Evolutionary conservation across 805 yeast species (phyloP), one percentile per base, ranked within the genome.

Genomic region (Ogataea pignaliae): DNA sequence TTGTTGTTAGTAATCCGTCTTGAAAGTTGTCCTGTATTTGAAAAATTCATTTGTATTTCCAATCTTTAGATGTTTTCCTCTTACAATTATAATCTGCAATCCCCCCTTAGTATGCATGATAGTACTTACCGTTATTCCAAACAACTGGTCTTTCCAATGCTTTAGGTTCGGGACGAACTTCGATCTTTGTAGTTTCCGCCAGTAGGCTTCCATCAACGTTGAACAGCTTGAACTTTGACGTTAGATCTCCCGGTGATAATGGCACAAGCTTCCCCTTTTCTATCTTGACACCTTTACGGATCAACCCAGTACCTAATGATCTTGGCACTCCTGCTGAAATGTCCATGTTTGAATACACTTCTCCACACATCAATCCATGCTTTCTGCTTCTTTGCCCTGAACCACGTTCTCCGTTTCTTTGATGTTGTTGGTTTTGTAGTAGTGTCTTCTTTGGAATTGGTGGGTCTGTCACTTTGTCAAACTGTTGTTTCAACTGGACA

Each of bases 191-290:
- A 15, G 44, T 42, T 10, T 53, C 54, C 9, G 47, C 37, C 29
- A 59, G 14, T 29, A 56, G 10, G 9, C 63, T 56, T 0, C 84
- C 83, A 51, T 75, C 69, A 1, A 60, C 53, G 41, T 69, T 71
- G 39, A 58, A 65, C 7, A 83, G 70, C 39, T 68, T 65, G 51
- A 55, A 73, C 7, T 65, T 65, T 1, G 78, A 66, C 10, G 50
- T 48, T 43, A 80, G 53, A 34, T 79, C 81, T 0, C 62, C 55
- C 9, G 66, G 70, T 2, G 64, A 46, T 9, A 84, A 56, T 3
- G 66, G 54, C 9, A 81, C 73, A 55, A 61, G 81, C 45, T 63
- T 63, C 0, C 91, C 91, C 38, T 57, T 62, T 0, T 65, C 69
- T 8, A 37, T 35, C n/a, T 65, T 58, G 4, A 76, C 81, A 1